Conservation (phyloP, 2,329 filamentous ascomycete species). For the Pestalotiopsis sp. region DNA sequence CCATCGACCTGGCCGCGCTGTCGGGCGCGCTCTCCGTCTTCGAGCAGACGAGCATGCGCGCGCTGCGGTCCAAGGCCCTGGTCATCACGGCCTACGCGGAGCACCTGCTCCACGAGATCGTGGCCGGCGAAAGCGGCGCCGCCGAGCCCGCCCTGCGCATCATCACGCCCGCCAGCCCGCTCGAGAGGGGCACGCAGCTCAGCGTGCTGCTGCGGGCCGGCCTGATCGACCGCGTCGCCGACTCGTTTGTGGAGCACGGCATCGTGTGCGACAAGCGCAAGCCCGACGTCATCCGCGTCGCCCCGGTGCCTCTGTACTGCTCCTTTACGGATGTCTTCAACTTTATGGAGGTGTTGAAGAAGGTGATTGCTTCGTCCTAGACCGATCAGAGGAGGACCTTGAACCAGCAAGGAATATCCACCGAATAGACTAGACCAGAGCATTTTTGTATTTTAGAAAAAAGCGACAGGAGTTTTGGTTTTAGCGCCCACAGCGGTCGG, state of each 20-base stretch:
- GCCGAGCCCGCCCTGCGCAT: slow-evolving; percentile 54
- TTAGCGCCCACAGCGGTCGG: neutral
- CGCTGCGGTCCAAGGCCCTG: slow-evolving; percentile 71
- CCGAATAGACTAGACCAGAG: neutral
- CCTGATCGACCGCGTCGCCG: slow-evolving; percentile 69
- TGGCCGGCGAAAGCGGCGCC: slow-evolving; percentile 28
- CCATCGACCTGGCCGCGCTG: slow-evolving; percentile 76
- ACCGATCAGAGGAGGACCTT: neutral
- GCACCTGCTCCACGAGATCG: slow-evolving; percentile 56
- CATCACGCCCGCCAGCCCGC: slow-evolving; percentile 71
- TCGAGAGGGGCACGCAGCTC: slow-evolving; percentile 76
- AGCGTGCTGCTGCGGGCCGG: slow-evolving; percentile 72
- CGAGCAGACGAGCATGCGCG: slow-evolving; percentile 68
- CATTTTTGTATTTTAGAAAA: neutral
- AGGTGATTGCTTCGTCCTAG: slow-evolving; percentile 3
- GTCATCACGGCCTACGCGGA: slow-evolving; percentile 78
- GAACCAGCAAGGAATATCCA: too few relatives aligned
- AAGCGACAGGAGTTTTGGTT: neutral
- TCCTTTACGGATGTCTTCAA: slow-evolving; percentile 71
- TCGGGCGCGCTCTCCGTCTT: slow-evolving; percentile 76
- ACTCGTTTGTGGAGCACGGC: slow-evolving; percentile 65
- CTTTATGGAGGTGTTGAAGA: slow-evolving; percentile 46
- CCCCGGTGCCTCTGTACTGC: slow-evolving; percentile 85
- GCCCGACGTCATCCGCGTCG: slow-evolving; percentile 82
- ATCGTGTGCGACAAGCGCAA: slow-evolving; percentile 83